Percentiles rank a stretch among this genome's conserved stretches.
Conservation (phyloP, 495 filamentous ascomycete species). For the Hyaloscypha variabilis region DNA sequence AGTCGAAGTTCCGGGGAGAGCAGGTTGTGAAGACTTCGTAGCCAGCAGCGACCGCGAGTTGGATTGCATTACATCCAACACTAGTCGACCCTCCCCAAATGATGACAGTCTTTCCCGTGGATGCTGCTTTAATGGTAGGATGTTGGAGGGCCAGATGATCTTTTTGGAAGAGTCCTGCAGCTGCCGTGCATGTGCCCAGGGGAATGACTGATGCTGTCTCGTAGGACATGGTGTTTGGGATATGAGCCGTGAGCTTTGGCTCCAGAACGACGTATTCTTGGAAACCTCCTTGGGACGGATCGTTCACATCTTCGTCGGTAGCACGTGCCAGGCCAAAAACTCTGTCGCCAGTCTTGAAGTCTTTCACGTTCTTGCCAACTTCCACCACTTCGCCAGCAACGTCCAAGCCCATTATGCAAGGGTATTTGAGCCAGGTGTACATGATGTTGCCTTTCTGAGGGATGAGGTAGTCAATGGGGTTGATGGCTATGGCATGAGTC, state of each 20-base stretch:
- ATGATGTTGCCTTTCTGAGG: conserved; percentile 15
- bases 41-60: conserved; percentile 39
- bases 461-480: conserved; percentile 22
- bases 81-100: conserved; percentile 27
- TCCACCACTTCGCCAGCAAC: conserved; percentile 37
- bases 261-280: conserved; percentile 9
- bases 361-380: conserved; percentile 32
- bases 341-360: conserved; percentile 23
- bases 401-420: conserved; percentile 36
- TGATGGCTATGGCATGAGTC: conserved; percentile 21
- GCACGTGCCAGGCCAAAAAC: conserved; percentile 9
- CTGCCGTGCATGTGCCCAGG: conserved; percentile 44
- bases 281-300: conserved; percentile 3
- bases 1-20: conserved; percentile 36
- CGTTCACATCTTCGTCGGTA: background rate
- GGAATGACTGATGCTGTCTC: conserved; percentile 45
- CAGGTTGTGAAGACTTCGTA: conserved; percentile 40
- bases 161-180: conserved; percentile 39
- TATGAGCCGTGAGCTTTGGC: conserved; percentile 13
- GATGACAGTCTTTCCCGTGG: conserved; percentile 33
- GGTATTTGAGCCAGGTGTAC: conserved; percentile 10
- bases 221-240: conserved; percentile 42
- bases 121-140: conserved; percentile 2
- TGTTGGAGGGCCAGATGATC: background rate
- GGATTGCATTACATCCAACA: conserved; percentile 38